These are phyloP conservation scores for Xylariales sp. DNA, from an alignment of 2,329 filamentous ascomycete genomes.

Conservation along the genomic window DNA sequence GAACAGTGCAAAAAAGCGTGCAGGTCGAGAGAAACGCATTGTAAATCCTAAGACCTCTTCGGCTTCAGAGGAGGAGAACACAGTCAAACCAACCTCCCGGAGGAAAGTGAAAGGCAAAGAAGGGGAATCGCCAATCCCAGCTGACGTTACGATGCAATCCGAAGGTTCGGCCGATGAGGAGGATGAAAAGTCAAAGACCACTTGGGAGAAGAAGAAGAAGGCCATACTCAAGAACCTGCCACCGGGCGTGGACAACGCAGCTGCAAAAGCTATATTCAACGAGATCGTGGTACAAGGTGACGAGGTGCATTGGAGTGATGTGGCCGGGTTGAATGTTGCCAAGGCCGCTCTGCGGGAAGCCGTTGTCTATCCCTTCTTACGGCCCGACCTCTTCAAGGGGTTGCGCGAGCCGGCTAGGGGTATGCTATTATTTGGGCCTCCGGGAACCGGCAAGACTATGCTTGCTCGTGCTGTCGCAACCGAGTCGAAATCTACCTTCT, in stretches of 20 bases:
- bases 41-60: conserved; percentile 1
- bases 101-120: conserved; percentile 18
- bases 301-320: conserved; percentile 90
- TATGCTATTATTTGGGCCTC: conserved; percentile 94
- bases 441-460: conserved; percentile 99
- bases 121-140: conserved; percentile 25
- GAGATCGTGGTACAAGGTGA: conserved; percentile 94
- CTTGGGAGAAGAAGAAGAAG: conserved; percentile 59
- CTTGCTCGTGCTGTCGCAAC: conserved; percentile 90
- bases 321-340: conserved; percentile 83
- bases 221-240: conserved; percentile 73
- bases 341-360: conserved; percentile 92
- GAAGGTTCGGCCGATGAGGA: conserved; percentile 7
- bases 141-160: conserved; percentile 1
- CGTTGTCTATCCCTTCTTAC: conserved; percentile 93
- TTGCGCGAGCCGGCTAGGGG: conserved; percentile 88
- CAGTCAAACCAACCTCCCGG: background rate
- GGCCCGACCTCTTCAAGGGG: conserved; percentile 93
- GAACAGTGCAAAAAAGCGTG: conserved; percentile 20
- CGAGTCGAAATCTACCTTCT: conserved; percentile 91
- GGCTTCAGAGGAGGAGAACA: conserved; percentile 2
- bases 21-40: conserved; percentile 8
- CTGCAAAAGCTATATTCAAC: conserved; percentile 89
- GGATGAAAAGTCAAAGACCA: conserved; percentile 36
- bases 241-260: conserved; percentile 72